phyloP scores from a whole-genome alignment of 257 asterid species.

The Ilex asprella region DNA sequence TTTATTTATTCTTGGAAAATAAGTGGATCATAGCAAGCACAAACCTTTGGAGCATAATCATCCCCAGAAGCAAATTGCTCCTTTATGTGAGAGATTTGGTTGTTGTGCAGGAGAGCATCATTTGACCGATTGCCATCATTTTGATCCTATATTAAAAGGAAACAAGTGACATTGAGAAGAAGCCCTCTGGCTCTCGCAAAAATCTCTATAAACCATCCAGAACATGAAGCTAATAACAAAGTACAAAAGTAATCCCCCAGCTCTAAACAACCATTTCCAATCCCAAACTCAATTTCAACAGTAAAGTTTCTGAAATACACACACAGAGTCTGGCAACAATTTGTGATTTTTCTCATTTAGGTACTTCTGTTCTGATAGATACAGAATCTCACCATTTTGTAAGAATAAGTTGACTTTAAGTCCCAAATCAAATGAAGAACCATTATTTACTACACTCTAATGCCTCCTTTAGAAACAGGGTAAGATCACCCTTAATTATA shows the following conservation, averaged over 20 bases:
- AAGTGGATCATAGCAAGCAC: not conserved
- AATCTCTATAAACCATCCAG: not conserved
- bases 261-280: not conserved
- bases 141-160: constrained; percentile 33
- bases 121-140: constrained; percentile 21
- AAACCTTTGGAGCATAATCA: constrained; percentile 67
- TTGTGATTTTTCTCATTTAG: too few relatives aligned
- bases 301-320: too few relatives aligned
- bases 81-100: constrained; percentile 18
- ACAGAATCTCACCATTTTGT: too few relatives aligned
- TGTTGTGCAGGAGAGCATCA: constrained; percentile 14
- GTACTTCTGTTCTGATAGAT: too few relatives aligned
- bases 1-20: not conserved
- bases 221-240: not conserved
- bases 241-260: not conserved
- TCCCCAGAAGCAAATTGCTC: constrained; percentile 37
- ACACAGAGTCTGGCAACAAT: too few relatives aligned
- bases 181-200: not conserved
- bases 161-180: not conserved
- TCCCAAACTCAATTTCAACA: too few relatives aligned
- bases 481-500: too few relatives aligned
- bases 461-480: too few relatives aligned
- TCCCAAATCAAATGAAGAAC: too few relatives aligned
- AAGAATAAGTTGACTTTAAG: too few relatives aligned
- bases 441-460: too few relatives aligned